A percentile compares a stretch with the other conserved stretches of the same genome.
phyloP scores from a whole-genome alignment of 192 early-diverging fungal species.

The Gaertneriomyces semiglobifer region DNA sequence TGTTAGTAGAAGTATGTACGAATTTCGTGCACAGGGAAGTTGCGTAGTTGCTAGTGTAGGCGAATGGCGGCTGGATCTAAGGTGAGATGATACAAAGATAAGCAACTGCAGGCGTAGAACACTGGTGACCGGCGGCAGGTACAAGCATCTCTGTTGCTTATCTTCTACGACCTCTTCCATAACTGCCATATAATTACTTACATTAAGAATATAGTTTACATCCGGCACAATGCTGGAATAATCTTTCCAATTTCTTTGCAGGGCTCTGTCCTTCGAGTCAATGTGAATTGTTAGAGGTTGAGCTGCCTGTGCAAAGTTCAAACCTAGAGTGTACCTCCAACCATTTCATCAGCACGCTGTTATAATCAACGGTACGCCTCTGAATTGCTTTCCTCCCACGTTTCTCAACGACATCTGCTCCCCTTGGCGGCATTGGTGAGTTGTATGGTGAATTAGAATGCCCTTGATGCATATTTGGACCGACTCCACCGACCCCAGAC shows the following conservation, averaged over 20 bases:
- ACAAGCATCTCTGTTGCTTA: too few relatives aligned
- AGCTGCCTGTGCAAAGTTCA: too few relatives aligned
- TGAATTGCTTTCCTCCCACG: conserved; percentile 86
- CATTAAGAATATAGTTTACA: conserved; percentile 68
- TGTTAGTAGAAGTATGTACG: conserved; percentile 91
- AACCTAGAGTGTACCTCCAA: conserved; percentile 54
- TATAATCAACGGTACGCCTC: conserved; percentile 91
- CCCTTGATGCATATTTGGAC: too few relatives aligned
- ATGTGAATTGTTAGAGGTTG: too few relatives aligned
- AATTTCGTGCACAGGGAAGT: conserved; percentile 81
- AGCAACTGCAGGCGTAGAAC: neutral
- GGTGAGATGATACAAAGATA: conserved; percentile 13
- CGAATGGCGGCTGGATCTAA: conserved; percentile 69
- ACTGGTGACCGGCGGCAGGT: too few relatives aligned
- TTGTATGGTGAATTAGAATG: too few relatives aligned
- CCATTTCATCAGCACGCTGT: conserved; percentile 73
- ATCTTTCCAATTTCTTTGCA: conserved; percentile 53
- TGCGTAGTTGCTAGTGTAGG: conserved; percentile 62
- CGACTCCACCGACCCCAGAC: too few relatives aligned
- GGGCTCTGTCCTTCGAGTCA: conserved; percentile 22
- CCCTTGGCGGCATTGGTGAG: too few relatives aligned
- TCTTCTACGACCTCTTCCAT: too few relatives aligned
- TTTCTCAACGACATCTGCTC: conserved; percentile 58
- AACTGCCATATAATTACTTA: conserved; percentile 36
- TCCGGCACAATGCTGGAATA: conserved; percentile 63